Conservation (phyloP, 1,284 basidiomycete genomes). For the Peniophora sp. region DNA sequence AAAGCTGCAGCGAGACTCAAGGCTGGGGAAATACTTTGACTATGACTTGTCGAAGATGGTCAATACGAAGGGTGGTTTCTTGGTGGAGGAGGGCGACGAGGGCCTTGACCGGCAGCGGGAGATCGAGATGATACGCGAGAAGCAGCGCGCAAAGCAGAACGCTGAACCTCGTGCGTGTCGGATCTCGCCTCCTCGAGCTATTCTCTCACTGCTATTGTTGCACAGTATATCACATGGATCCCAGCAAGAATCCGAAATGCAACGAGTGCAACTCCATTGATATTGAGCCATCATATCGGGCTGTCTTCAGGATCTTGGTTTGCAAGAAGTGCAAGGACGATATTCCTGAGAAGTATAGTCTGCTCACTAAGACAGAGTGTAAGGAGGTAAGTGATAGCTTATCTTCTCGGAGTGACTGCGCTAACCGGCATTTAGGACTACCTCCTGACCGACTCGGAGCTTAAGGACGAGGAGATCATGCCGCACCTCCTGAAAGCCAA, state of each 20-base stretch:
- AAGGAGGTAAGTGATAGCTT: constrained; percentile 63
- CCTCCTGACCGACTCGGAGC: constrained; percentile 85
- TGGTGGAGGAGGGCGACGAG: constrained; percentile 79
- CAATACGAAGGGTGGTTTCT: constrained; percentile 90
- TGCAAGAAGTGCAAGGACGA: constrained; percentile 89
- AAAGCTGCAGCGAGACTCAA: constrained; percentile 61
- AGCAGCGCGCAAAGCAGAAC: constrained; percentile 58
- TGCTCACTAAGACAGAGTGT: constrained; percentile 98
- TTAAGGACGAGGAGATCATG: constrained; percentile 86
- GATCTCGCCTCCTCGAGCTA: background rate
- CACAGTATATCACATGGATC: constrained; percentile 52
- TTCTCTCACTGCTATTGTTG: constrained; percentile 24
- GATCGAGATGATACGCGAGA: constrained; percentile 73
- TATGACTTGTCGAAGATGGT: constrained; percentile 97
- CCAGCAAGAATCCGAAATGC: constrained; percentile 73
- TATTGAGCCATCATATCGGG: constrained; percentile 76
- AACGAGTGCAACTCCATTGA: constrained; percentile 76
- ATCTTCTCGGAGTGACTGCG: background rate
- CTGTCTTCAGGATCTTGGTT: constrained; percentile 77
- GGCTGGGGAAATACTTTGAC: constrained; percentile 84
- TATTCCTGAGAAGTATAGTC: constrained; percentile 85
- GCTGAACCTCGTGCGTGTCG: constrained; percentile 68
- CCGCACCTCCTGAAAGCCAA: constrained; percentile 95
- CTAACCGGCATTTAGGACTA: constrained; percentile 55
- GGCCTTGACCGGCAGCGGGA: constrained; percentile 56